Evolutionary conservation across 2,329 filamentous ascomycete genomes (phyloP), one percentile per base, ranked within the genome.

Genomic region (Colletotrichum higginsianum): DNA sequence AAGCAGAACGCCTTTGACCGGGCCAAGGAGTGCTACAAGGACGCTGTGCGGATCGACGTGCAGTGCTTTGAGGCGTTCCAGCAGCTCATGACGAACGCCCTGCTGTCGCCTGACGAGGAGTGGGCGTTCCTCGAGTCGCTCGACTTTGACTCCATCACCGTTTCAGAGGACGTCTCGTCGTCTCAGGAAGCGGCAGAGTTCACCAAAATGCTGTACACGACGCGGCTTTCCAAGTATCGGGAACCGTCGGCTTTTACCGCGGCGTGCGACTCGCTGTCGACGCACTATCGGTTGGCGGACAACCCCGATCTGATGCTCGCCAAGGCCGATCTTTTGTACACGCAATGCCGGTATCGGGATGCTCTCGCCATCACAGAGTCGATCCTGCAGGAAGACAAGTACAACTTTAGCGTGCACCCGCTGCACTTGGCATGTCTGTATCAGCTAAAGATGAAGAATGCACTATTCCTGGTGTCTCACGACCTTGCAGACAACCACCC

Each of bases 11-110:
- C 96, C 35, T 98, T 98, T 77, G 96, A 99, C 80, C 92, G 95
- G 44, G 96, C 96, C 63, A 98, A 98, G 81, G 95, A 98, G 78
- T 98, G 96, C 84, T 99, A 98, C 87, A 98, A 98, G 84, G 94
- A 97, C 77, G 96, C 96, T 2, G 95, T 98, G 56, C 91, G 94
- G 73, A 98, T 99, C 78, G 96, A 99, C 79, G 95, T 98, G 4
- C 95, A 98, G 81, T 99, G 96, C 83, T 98, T 98, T 79, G 96
- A 99, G 82, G 96, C 96, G 0, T 98, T 99, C 79, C 95, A 98
- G 77, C 95, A 98, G 84, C 89, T 99, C 66, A 98, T 98, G 91
- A 94, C 95, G 84, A 99, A 99, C 83, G 94, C 94, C 23, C 87
- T 99, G 73, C 93, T 99, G 90, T 90, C 90, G 58, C 95, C 95